Evolutionary conservation across 768 basidiomycete species (phyloP), one percentile per base, ranked within the genome.

Genomic region (Tremella yokohamensis): DNA sequence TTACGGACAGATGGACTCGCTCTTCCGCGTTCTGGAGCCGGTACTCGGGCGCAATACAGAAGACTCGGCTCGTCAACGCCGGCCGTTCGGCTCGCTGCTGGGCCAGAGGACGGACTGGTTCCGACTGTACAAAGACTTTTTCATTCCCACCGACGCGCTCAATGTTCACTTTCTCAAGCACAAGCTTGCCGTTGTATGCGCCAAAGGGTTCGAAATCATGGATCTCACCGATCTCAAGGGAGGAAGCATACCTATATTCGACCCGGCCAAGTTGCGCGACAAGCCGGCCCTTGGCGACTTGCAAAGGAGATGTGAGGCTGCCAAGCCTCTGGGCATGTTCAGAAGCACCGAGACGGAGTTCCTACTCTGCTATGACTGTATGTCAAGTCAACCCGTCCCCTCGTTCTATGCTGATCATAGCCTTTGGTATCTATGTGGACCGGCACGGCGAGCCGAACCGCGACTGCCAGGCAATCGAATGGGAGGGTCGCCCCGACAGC

Each of bases 201-300:
- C 88, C 0, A 90, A 89, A 70, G 92, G 93, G 40, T 97, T 97
- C 68, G 93, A 97, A 76, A 94, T 97, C 68, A 97, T 98, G 88
- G 90, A 97, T 66, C 82, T 97, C 40, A 84, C 85, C 20, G 89
- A 93, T 75, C 88, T 89, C 77, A 87, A 88, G 76, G 89, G 87
- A 72, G 87, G 88, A 1, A 91, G 90, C 2, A 89, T 97, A 59
- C 91, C 93, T 0, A 72, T 76, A 20, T 76, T 77, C 39, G 85
- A 87, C 15, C 68, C 77, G 18, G 61, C 68, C 42, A 73, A 71
- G 40, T 53, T 73, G 57, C 82, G 87, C 26, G 89, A 92, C 58
- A 84, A 86, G 78, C 78, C 84, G 68, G 69, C 81, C 1, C 74
- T 86, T 34, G 83, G 85, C 57, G 82, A 85, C 45, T 75, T 93